Conservation (phyloP, 306 rosid genomes). For the Vicia villosa region DNA sequence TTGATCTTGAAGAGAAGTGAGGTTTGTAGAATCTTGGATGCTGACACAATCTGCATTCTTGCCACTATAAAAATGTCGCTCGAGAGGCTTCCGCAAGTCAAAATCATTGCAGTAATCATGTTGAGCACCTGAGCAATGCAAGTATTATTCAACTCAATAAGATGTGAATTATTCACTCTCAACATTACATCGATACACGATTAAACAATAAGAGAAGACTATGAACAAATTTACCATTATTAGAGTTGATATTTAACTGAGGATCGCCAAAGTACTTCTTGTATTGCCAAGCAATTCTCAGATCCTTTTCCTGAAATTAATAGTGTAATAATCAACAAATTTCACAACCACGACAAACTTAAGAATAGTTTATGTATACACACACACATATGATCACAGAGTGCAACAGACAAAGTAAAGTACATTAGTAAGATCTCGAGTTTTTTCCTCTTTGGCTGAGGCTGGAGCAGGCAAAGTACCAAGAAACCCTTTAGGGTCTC, state of each 20-base stretch:
- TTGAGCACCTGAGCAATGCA: conserved; percentile 50
- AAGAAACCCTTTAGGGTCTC: conserved; percentile 76
- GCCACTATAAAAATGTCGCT: conserved; percentile 64
- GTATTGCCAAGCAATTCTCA: conserved; percentile 96
- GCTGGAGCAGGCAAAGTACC: conserved; percentile 85
- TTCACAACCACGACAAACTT: conserved; percentile 14
- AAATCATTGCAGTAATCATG: conserved; percentile 75
- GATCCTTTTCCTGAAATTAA: conserved; percentile 65
- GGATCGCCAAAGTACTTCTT: conserved; percentile 83
- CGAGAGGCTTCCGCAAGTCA: conserved; percentile 83
- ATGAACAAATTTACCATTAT: conserved; percentile 50
- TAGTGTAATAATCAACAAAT: conserved; percentile 24
- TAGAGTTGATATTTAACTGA: conserved; percentile 49
- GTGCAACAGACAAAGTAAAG: conserved; percentile 17
- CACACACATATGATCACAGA: conserved; percentile 16
- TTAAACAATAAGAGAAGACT: neutral
- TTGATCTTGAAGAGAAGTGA: conserved; percentile 52
- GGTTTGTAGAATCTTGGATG: conserved; percentile 65
- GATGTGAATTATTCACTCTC: conserved; percentile 5
- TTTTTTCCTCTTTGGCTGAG: conserved; percentile 59
- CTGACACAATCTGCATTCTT: conserved; percentile 65
- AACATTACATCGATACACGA: neutral
- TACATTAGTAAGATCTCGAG: conserved; percentile 60
- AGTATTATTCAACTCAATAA: conserved; percentile 18
- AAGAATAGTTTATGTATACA: conserved; percentile 6